phyloP scores from a whole-genome alignment of 495 filamentous ascomycete genomes.

The Neurospora sp. region DNA sequence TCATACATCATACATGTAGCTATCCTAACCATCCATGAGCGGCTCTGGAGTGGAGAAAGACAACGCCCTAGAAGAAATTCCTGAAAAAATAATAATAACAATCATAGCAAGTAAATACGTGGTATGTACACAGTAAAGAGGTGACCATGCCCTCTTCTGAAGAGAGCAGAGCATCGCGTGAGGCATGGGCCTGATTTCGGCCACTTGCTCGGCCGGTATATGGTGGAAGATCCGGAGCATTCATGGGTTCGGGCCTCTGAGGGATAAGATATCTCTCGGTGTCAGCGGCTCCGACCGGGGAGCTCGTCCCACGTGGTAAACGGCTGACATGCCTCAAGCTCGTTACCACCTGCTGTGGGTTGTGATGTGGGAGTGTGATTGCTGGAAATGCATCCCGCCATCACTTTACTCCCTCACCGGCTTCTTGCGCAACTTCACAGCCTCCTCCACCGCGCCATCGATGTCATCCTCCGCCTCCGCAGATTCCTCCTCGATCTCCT shows the following conservation, averaged over 20 bases:
- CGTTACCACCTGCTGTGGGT: background rate
- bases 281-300: background rate
- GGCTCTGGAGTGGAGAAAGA: background rate
- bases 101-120: background rate
- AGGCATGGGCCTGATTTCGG: background rate
- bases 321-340: background rate
- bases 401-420: constrained; percentile 2
- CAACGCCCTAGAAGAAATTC: background rate
- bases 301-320: background rate
- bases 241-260: background rate
- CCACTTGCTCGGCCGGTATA: background rate
- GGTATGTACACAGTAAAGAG: background rate
- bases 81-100: background rate
- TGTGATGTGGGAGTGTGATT: background rate
- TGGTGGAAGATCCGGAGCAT: background rate
- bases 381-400: constrained; percentile 1
- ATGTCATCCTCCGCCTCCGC: constrained; percentile 29
- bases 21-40: background rate
- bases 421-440: constrained; percentile 1
- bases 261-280: background rate
- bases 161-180: background rate
- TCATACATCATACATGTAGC: background rate
- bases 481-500: constrained; percentile 37
- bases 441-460: constrained; percentile 11
- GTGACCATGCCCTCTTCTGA: background rate